These are phyloP conservation scores for Thinopyrum elongatum DNA, from an alignment of 176 grass and related monocot genomes.

Conservation along the genomic window DNA sequence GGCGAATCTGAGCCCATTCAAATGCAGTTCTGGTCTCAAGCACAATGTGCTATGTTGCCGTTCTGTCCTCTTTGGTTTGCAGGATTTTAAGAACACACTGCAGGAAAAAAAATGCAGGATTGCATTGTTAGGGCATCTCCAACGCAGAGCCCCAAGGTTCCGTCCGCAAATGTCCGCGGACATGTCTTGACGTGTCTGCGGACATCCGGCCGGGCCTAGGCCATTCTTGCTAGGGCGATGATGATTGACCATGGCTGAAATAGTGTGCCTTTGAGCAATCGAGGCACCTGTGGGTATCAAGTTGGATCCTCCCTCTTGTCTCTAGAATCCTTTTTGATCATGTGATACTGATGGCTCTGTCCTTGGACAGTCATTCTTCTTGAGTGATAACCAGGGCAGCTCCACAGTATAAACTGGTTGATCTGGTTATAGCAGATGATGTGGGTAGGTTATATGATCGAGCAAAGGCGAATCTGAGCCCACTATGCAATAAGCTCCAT, in stretches of 20 bases:
- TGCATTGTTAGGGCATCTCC: not conserved
- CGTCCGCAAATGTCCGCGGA: too few relatives aligned
- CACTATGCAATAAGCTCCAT: not conserved
- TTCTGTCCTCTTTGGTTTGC: not conserved
- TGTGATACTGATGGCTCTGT: not conserved
- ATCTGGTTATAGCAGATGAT: not conserved
- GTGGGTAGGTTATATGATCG: slow-evolving; percentile 17
- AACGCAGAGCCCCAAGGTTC: too few relatives aligned
- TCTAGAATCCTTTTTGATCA: not conserved
- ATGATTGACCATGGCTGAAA: not conserved
- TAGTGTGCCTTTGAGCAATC: slow-evolving; percentile 12
- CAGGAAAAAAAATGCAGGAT: not conserved
- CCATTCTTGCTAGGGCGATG: not conserved
- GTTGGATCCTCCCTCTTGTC: not conserved
- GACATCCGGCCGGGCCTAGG: too few relatives aligned
- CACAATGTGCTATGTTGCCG: not conserved
- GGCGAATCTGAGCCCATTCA: slow-evolving; percentile 30
- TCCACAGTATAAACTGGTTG: not conserved
- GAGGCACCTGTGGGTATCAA: slow-evolving; percentile 16
- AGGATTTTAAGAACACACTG: not conserved
- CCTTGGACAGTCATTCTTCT: slow-evolving; percentile 23
- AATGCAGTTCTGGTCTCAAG: not conserved
- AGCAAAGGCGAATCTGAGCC: slow-evolving; percentile 29
- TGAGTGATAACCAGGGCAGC: not conserved
- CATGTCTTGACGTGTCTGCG: too few relatives aligned